Base-by-base conservation (phyloP, 1,284 basidiomycete genomes). In the Serendipita sp. region DNA sequence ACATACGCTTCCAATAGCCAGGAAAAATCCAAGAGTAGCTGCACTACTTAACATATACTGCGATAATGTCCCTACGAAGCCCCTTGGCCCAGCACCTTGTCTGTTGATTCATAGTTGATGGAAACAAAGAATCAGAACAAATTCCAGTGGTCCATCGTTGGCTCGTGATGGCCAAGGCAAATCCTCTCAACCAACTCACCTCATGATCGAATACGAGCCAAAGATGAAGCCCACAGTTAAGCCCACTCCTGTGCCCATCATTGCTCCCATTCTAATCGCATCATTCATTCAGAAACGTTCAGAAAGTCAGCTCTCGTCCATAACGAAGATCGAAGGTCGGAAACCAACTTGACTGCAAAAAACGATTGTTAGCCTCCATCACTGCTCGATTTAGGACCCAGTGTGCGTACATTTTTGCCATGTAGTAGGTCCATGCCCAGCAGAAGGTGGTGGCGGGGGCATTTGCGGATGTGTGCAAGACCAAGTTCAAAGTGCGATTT, bases 161-260 rank as follows among this genome's bases (percentile, higher is more conserved):
- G 22, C 22, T 22, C 22, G 22, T 22, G 22, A 22, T 22, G 22
- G 22, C 22, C 22, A 22, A 22, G 22, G 22, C 22, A 22, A 2
- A 22, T 22, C 38, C 13, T 41, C 38, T 41, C 58, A 50, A 22
- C 61, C 58, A 35, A 72, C 82, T 67, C 68, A 91, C 92, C 91
- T 80, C 47, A 96, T 75, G 71, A 96, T 91, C 67, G 85, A 92
- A 77, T 87, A 94, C 43, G 86, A 84, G 60, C 92, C 93, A 71
- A 96, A 96, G 67, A 96, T 85, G 76, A 96, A 95, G n/a, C 93
- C 93, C 70, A 95, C 94, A 42, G 92, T 94, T 60, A 94, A 79
- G 34, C 93, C 93, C 64, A 95, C 93, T 67, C 90, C 90, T 67
- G 84, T 87, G 66, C 91, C 91, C 91, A 93, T 93, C 65, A 92